Conservation (phyloP, 345 rosid species). For the Syzygium grande region DNA sequence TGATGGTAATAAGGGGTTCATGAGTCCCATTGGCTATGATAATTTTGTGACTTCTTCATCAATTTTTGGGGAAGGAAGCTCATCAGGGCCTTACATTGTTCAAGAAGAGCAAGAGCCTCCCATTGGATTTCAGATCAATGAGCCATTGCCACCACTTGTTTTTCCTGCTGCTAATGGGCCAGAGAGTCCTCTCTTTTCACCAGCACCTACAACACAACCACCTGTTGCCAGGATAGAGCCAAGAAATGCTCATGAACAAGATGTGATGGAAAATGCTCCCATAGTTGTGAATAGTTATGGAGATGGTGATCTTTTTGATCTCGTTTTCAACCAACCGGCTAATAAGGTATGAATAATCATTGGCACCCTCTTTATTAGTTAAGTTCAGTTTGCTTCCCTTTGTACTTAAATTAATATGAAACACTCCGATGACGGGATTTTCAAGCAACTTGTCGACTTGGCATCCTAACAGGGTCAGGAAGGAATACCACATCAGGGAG, state of each 20-base stretch:
- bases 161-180: not conserved
- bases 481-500: not conserved
- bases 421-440: not conserved
- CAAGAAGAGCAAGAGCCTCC: not conserved
- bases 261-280: not conserved
- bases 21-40: not conserved
- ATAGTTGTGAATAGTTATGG: not conserved
- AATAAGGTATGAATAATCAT: not conserved
- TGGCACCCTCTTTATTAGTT: not conserved
- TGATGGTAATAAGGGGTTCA: not conserved
- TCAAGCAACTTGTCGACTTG: not conserved
- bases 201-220: not conserved
- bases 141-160: not conserved
- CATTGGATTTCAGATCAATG: not conserved
- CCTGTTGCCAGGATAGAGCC: not conserved
- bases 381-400: not conserved
- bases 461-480: not conserved
- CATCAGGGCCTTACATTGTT: not conserved
- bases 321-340: not conserved
- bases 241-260: not conserved
- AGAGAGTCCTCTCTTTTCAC: not conserved
- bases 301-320: not conserved
- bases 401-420: not conserved
- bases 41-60: not conserved
- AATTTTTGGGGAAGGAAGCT: not conserved